These are phyloP conservation scores for Echinosophora koreensis DNA, from an alignment of 306 rosid species.

Conservation along the genomic window DNA sequence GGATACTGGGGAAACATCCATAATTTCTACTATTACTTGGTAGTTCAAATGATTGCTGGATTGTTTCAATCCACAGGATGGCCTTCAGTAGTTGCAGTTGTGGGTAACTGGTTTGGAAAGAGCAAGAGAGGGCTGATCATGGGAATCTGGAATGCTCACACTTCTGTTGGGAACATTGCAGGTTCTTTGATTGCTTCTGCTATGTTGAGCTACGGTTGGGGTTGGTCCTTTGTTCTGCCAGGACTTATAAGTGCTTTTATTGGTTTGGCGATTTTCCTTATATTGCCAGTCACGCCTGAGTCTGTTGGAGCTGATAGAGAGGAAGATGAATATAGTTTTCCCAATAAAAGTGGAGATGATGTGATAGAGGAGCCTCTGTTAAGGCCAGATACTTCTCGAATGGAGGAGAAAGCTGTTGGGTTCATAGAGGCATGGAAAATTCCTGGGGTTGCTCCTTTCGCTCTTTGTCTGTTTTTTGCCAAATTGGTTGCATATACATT, in stretches of 20 bases:
- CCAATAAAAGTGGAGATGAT: constrained; percentile 66
- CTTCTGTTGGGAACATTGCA: constrained; percentile 90
- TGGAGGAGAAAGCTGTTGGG: constrained; percentile 69
- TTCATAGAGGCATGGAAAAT: constrained; percentile 97
- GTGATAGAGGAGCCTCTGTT: constrained; percentile 68
- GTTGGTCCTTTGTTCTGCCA: constrained; percentile 93
- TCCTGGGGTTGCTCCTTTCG: constrained; percentile 98
- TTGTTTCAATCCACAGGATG: constrained; percentile 97
- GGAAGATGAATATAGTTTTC: constrained; percentile 64
- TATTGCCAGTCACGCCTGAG: constrained; percentile 81
- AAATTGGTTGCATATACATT: constrained; percentile 99
- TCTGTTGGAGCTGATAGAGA: constrained; percentile 66
- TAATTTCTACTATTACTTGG: constrained; percentile 72
- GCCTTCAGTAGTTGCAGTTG: constrained; percentile 97
- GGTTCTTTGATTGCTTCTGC: constrained; percentile 95
- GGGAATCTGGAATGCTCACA: constrained; percentile 99
- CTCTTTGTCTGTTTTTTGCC: constrained; percentile 91
- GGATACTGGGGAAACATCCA: constrained; percentile 92
- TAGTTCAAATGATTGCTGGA: constrained; percentile 86
- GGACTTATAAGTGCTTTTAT: constrained; percentile 69
- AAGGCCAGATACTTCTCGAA: constrained; percentile 50
- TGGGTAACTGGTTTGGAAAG: constrained; percentile 98
- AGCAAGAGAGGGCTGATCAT: constrained; percentile 93
- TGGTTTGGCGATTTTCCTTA: constrained; percentile 71
- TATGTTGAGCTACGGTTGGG: constrained; percentile 90